Evolutionary conservation across 805 yeast genomes (phyloP), one percentile per base, ranked within the genome.

Genomic region (Candida morakotiae): DNA sequence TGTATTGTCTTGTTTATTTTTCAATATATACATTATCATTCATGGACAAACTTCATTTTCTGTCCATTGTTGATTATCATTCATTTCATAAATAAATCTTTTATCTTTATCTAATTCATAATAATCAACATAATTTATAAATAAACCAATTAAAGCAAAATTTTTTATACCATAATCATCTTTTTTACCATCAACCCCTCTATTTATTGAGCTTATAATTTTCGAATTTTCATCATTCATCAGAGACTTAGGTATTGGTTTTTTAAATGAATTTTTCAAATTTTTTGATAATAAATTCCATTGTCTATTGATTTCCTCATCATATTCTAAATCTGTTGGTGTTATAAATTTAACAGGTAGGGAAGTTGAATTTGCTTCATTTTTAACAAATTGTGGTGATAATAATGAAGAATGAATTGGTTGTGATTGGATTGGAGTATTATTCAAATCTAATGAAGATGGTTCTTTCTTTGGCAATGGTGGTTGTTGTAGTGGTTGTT

Each of bases 121-220:
- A 52, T 70, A 73, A 56, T 87, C 95, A 9, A 83, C 94, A 32
- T 71, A 64, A 37, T 85, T 83, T 27, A 81, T 72, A 51, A 84
- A 77, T 64, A 87, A 56, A 27, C 83, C 79, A 20, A 84, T 75
- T 17, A 85, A 76, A 1, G 79, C 78, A 53, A 83, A 86, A 55
- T 84, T 79, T 51, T 77, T 80, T 38, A 72, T 60, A 1, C 82
- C 79, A 19, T 75, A 77, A 21, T 75, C 79, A 35, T 77, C 80
- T 51, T 76, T 73, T 30, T 76, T 71, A 6, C 95, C 95, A 58
- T 87, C 95, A 13, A 87, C 95, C 9, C 95, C 91, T 47, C 95
- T 71, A 33, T 75, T 69, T 32, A 87, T 81, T 36, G 84, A 75
- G 57, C 87, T 95, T 30, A 87, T 59, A 39, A 68, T 55, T 46